Evolutionary conservation across 192 early-diverging fungal genomes (phyloP).

Genomic region (Anaeromyces robustus): DNA sequence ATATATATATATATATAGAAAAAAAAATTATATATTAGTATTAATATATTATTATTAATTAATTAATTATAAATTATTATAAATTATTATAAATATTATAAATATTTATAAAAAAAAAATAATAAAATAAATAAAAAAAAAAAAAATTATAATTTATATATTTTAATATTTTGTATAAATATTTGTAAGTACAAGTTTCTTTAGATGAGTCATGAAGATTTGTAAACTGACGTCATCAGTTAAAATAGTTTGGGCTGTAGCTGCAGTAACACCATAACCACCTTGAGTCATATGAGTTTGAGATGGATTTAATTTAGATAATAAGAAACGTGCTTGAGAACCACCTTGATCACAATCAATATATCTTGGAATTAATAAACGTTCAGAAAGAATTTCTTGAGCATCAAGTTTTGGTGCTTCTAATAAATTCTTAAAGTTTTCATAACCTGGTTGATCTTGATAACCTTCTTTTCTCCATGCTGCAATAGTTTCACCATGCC

Average conservation of each 20-base stretch:
- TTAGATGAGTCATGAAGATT: constrained; percentile 92
- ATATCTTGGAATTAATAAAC: constrained; percentile 96
- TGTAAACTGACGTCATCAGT: constrained; percentile 97
- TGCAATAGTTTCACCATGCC: constrained; percentile 95
- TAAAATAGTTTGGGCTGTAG: constrained; percentile 76
- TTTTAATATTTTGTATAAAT: too few species aligned
- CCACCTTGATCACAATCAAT: constrained; percentile 92
- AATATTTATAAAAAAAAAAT: too few species aligned
- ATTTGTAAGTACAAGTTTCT: constrained; percentile 47
- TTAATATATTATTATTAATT: too few species aligned
- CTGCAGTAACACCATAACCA: constrained; percentile 31
- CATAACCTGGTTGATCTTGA: constrained; percentile 87
- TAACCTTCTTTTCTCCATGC: constrained; percentile 92
- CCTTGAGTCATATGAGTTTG: constrained; percentile 66
- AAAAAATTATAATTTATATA: background rate
- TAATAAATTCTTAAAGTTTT: constrained; percentile 80
- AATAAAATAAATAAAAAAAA: too few species aligned
- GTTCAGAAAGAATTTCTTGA: constrained; percentile 80
- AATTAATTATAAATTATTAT: too few species aligned
- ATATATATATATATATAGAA: too few species aligned
- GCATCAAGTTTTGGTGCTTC: constrained; percentile 82
- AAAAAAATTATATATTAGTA: too few species aligned
- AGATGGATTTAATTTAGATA: constrained; percentile 95
- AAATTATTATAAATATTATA: too few species aligned
- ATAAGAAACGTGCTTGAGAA: constrained; percentile 94